Base-by-base conservation (phyloP, 768 basidiomycete genomes). In the Mycena capillaripes region DNA sequence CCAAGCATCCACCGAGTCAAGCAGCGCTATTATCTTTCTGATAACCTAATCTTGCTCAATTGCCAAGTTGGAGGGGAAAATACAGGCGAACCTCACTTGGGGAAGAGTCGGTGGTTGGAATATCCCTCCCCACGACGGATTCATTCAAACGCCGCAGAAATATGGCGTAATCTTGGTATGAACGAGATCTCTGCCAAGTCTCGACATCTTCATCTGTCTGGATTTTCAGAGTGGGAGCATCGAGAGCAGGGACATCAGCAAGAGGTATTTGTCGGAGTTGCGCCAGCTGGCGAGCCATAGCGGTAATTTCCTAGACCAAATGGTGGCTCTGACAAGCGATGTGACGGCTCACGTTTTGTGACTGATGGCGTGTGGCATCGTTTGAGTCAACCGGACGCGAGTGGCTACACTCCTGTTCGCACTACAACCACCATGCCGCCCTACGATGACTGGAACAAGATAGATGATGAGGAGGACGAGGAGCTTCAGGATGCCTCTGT, bases 381-480 rank as follows among this genome's bases (percentile, higher is more conserved):
- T 42, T 73, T 71, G 64, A 70, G 64, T 74, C 74, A 70, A 30
- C 11, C 40, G 68, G 66, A 32, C 56, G 36, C 67, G n/a, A n/a
- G n/a, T n/a, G n/a, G n/a, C n/a, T n/a, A n/a, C 46, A 70, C 61
- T 53, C 67, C 29, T 53, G 8, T 46, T 44, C 56, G 52, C 19
- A 19, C 32, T n/a, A 46, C 57, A 56, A 57, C 58, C 70, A 34
- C 60, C 2, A 94, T 95, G 93, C 81, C 92, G 0, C 86, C 89
- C 0, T 95, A 91, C 71, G 93, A 95, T 40, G 92, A 94, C 67
- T 95, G 94, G 95, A 94, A 93, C 78, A 88, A 85, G 64, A 77
- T 93, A 30, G 93, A 93, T 21, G 92, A 95, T 0, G 94, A 95
- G 9, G 95, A 95, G 6, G 94, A 96, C 0, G 92, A 94, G 25